These are phyloP conservation scores for Candida sp. DNA, from an alignment of 1,139 yeast genomes.

Conservation along the genomic window DNA sequence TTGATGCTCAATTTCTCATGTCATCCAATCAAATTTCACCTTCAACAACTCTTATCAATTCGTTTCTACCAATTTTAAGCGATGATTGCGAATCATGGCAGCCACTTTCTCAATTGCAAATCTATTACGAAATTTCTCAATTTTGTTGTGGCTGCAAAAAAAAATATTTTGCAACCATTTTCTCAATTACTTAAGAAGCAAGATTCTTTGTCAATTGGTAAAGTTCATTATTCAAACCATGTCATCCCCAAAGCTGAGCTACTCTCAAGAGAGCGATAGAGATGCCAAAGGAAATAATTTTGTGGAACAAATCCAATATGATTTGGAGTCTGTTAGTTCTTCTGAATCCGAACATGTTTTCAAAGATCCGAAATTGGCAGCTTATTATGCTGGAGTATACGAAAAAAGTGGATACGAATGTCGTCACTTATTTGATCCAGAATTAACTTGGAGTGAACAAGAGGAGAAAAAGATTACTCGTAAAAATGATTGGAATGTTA, in stretches of 20 bases:
- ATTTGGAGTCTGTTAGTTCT: slow-evolving; percentile 1
- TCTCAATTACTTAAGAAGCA: not conserved
- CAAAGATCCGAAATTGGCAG: slow-evolving; percentile 24
- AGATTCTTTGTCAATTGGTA: not conserved
- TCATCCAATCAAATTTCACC: no score
- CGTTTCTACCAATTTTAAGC: not conserved
- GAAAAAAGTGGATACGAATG: slow-evolving; percentile 30
- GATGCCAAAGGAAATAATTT: not conserved
- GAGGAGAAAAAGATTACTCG: slow-evolving; percentile 26
- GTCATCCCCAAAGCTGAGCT: not conserved
- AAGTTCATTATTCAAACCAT: not conserved
- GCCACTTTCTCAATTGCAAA: not conserved
- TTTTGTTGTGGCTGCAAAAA: slow-evolving; percentile 3
- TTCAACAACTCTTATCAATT: not conserved
- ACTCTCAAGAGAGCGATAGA: not conserved
- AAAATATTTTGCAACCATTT: slow-evolving; percentile 5
- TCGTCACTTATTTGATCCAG: slow-evolving; percentile 29
- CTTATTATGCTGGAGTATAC: slow-evolving; percentile 26
- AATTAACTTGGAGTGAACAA: slow-evolving; percentile 29
- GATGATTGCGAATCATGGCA: not conserved
- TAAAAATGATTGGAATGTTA: slow-evolving; percentile 24
- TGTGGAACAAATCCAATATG: not conserved
- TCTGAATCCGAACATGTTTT: not conserved
- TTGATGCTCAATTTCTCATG: no score
- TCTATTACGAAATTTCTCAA: not conserved